Evolutionary conservation across 208 protist genomes (phyloP).

Genomic region (Wallacemonas sp.): DNA sequence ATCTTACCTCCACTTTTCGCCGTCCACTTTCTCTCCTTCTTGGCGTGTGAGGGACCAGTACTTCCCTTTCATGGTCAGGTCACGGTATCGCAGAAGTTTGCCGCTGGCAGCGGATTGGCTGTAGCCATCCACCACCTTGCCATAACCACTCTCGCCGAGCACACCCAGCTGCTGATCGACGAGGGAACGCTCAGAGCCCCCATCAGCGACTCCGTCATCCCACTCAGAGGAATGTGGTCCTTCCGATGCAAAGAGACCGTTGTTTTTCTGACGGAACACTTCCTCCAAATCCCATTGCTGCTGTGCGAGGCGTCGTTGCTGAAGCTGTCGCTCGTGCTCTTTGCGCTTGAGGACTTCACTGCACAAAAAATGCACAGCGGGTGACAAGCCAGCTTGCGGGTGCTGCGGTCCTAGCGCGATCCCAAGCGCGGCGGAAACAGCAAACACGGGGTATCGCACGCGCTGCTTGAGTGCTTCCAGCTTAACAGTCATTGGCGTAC

Average conservation of each 20-base stretch:
- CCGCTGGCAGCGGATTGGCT: constrained; percentile 53
- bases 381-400: constrained; percentile 44
- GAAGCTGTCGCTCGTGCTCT: constrained; percentile 26
- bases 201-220: neutral
- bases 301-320: constrained; percentile 20
- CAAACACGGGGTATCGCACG: constrained; percentile 78
- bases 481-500: constrained; percentile 41
- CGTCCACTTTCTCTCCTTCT: constrained; percentile 40
- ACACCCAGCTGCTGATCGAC: constrained; percentile 83
- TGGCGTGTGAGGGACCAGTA: constrained; percentile 72
- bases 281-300: constrained; percentile 51
- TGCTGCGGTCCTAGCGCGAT: constrained; percentile 54
- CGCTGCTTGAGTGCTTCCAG: constrained; percentile 63
- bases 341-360: constrained; percentile 66
- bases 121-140: constrained; percentile 65
- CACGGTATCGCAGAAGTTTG: constrained; percentile 71
- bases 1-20: constrained; percentile 35
- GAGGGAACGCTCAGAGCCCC: constrained; percentile 31
- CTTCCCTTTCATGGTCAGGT: constrained; percentile 85
- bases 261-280: constrained; percentile 70
- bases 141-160: constrained; percentile 60
- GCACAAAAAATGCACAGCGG: constrained; percentile 71
- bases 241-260: constrained; percentile 47
- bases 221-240: no score
- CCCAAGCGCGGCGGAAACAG: constrained; percentile 83